phyloP scores from a whole-genome alignment of 2,329 filamentous ascomycete species.

The Penicillium sp. region DNA sequence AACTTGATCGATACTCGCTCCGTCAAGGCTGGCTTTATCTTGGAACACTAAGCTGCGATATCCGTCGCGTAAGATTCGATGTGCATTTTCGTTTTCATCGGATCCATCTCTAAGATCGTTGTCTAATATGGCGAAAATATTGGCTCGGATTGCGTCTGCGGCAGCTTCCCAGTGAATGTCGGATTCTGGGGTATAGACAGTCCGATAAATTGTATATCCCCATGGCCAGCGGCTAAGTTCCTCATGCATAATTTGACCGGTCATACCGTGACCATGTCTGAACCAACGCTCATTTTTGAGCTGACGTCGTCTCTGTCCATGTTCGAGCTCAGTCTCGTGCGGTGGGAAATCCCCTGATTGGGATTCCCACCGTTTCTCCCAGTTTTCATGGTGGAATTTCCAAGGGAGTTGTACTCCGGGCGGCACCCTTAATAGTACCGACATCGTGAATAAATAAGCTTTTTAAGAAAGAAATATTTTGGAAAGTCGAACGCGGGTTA shows the following conservation, averaged over 20 bases:
- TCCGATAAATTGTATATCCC: slow-evolving; percentile 1
- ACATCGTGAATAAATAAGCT: not conserved
- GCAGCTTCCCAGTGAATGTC: not conserved
- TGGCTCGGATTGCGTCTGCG: not conserved
- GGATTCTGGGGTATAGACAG: not conserved
- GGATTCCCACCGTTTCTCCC: slow-evolving; percentile 1
- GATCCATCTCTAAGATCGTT: not conserved
- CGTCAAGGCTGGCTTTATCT: not conserved
- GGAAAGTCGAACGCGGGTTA: not conserved
- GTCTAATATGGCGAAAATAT: not conserved
- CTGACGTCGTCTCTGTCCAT: not conserved
- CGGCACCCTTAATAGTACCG: not conserved
- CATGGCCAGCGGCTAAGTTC: not conserved
- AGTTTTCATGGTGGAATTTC: slow-evolving; percentile 1
- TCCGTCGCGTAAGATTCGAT: not conserved
- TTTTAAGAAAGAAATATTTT: not conserved
- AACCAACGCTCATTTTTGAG: not conserved
- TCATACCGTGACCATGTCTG: not conserved
- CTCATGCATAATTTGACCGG: not conserved
- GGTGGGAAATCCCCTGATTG: slow-evolving; percentile 1
- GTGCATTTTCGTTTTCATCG: not conserved
- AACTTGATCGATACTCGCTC: not conserved
- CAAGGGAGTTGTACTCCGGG: not conserved
- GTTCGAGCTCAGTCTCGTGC: not conserved
- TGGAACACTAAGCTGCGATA: not conserved